Base-by-base conservation (phyloP, 75 land plant species). In the Picea glauca region DNA sequence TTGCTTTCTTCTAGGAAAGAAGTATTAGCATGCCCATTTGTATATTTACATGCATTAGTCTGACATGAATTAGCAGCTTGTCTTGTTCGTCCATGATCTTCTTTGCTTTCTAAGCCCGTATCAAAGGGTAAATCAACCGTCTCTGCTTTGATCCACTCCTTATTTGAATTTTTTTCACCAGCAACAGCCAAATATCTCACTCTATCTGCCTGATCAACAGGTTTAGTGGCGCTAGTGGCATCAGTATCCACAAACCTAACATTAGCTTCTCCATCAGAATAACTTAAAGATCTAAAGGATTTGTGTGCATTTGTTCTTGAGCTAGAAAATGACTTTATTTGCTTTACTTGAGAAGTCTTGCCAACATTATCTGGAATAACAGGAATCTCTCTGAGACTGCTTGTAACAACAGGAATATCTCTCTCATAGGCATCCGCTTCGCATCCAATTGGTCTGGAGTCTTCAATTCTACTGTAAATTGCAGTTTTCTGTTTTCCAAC, bases 381-480 rank as follows among this genome's bases (percentile, higher is more conserved):
- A 75, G 33, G 20, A 14, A 56, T 75, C 7, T 75, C 76, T 15
- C 56, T 58, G 0, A 56, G 14, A 75, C 76, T 75, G 20, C 59
- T 75, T 26, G 76, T 58, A 57, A 75, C 59, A 75, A 54, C 58
- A 75, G 76, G 76, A 26, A 75, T 75, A 23, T n/a, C 76, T 58
- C 59, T 75, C 76, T 75, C 76, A 57, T 75, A 58, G 31, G 18
- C 26, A 75, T 75, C 60, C 26, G 7, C 54, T 38, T 54, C 17
- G 2, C 60, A 75, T 75, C 35, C 38, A 20, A 31, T 1, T 13
- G 13, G 17, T 50, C 74, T 17, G 8, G n/a, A 43, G 59, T 56
- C 76, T 57, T 75, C 76, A 2, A 46, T 75, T 75, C 33, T 30
- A 54, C 50, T 9, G 13, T 26, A 8, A 17, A 70, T 40, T n/a